A percentile compares a stretch with the other conserved stretches of the same genome.
Evolutionary conservation across 495 filamentous ascomycete genomes (phyloP).

Genomic region (Aspergillus sclerotiicarbonarius): DNA sequence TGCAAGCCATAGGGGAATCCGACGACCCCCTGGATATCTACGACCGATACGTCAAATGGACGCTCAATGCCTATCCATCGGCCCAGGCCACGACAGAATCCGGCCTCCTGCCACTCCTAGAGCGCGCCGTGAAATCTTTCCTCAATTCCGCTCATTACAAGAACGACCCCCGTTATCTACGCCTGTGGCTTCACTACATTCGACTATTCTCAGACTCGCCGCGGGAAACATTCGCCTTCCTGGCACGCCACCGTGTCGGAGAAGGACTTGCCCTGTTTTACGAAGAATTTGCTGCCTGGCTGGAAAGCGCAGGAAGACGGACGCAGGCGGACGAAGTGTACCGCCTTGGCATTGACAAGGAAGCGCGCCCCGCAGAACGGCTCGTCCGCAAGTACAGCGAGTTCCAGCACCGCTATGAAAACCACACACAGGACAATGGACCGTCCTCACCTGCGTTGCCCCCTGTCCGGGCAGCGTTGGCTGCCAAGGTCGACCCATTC

Average conservation of each 20-base stretch:
- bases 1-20: conserved; percentile 72
- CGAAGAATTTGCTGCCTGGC: conserved; percentile 91
- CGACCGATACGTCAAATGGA: conserved; percentile 97
- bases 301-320: conserved; percentile 84
- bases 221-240: conserved; percentile 86
- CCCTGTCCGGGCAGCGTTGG: conserved; percentile 77
- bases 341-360: conserved; percentile 77
- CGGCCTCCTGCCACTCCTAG: conserved; percentile 81
- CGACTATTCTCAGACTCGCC: conserved; percentile 88
- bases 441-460: conserved; percentile 86
- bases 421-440: conserved; percentile 57
- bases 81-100: conserved; percentile 89
- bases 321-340: conserved; percentile 93
- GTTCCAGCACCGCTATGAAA: conserved; percentile 75
- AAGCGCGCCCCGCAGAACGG: conserved; percentile 79
- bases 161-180: conserved; percentile 91
- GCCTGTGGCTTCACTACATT: conserved; percentile 92
- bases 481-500: conserved; percentile 82
- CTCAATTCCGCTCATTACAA: conserved; percentile 81
- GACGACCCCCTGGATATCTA: conserved; percentile 96
- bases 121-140: conserved; percentile 88
- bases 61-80: conserved; percentile 88
- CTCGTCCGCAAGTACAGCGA: conserved; percentile 85
- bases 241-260: conserved; percentile 84
- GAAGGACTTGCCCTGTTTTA: conserved; percentile 91